phyloP scores from a whole-genome alignment of 768 basidiomycete species.

The Neoboletus subvelutipes region DNA sequence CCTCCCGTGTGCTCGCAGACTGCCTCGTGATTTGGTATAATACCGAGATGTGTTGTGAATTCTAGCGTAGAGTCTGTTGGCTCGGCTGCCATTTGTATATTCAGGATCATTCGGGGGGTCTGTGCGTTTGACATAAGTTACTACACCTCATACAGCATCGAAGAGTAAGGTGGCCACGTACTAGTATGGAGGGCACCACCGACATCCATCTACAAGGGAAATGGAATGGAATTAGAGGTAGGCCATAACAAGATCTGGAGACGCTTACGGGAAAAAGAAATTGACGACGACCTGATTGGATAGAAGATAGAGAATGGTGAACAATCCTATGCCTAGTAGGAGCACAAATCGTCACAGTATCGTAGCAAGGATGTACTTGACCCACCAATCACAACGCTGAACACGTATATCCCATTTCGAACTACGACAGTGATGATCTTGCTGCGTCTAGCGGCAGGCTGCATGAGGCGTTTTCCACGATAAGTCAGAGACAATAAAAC shows the following conservation, averaged over 20 bases:
- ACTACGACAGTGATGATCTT: slow-evolving; percentile 11
- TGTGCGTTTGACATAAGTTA: not conserved
- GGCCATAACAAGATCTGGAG: not conserved
- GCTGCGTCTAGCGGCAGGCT: slow-evolving; percentile 11
- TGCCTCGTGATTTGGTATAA: not conserved
- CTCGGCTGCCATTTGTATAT: slow-evolving; percentile 16
- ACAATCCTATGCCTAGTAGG: slow-evolving; percentile 1
- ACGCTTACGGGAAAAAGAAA: slow-evolving; percentile 18
- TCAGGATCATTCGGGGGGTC: slow-evolving; percentile 24
- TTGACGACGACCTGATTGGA: slow-evolving; percentile 10
- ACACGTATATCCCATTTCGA: slow-evolving; percentile 19
- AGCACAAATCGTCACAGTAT: not conserved
- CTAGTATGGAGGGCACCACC: slow-evolving; percentile 11
- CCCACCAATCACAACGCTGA: slow-evolving; percentile 9
- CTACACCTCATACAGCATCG: not conserved
- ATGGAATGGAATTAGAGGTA: not conserved
- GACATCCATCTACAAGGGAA: slow-evolving; percentile 13
- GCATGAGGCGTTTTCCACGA: slow-evolving; percentile 12
- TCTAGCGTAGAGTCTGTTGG: slow-evolving; percentile 6
- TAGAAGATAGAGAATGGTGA: not conserved
- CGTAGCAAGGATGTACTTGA: not conserved
- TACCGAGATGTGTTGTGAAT: slow-evolving; percentile 9
- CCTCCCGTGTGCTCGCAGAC: not conserved
- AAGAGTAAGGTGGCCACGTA: not conserved
- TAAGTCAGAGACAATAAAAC: slow-evolving; percentile 17